These are phyloP conservation scores for Ceratocystis lukuohia DNA, from an alignment of 2,329 filamentous ascomycete species.

Conservation along the genomic window DNA sequence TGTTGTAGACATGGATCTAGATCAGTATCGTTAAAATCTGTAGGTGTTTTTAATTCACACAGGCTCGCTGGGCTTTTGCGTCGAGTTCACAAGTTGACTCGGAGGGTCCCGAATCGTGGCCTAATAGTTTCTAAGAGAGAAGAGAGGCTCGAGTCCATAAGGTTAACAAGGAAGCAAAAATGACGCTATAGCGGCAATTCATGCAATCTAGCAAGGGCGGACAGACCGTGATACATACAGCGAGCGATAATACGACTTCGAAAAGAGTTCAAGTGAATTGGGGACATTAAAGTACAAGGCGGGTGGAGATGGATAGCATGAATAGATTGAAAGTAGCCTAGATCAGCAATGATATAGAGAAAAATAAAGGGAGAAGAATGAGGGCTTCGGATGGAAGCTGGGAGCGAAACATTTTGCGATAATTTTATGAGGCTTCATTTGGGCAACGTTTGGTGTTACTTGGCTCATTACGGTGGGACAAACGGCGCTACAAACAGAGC, in stretches of 20 bases:
- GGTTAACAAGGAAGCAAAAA: background rate
- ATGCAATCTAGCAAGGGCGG: background rate
- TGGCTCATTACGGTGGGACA: background rate
- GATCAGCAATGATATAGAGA: background rate
- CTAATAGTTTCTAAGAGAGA: no score
- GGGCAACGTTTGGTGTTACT: background rate
- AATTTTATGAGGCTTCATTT: background rate
- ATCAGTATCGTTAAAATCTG: no score
- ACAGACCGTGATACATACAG: background rate
- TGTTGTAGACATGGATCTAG: no score
- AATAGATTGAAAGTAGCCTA: background rate
- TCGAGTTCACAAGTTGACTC: no score
- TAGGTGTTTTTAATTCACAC: no score
- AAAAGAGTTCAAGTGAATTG: background rate
- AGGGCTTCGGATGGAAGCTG: background rate
- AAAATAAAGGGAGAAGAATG: background rate
- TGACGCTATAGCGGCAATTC: slow-evolving; percentile 1
- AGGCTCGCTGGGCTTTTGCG: no score
- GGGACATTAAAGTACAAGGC: background rate
- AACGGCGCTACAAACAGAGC: background rate
- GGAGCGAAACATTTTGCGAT: background rate
- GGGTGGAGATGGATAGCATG: background rate
- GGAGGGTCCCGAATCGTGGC: no score
- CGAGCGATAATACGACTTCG: no score
- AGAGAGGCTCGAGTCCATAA: no score